phyloP scores from a whole-genome alignment of 495 filamentous ascomycete species.

The Penicillium dipodomyicola region DNA sequence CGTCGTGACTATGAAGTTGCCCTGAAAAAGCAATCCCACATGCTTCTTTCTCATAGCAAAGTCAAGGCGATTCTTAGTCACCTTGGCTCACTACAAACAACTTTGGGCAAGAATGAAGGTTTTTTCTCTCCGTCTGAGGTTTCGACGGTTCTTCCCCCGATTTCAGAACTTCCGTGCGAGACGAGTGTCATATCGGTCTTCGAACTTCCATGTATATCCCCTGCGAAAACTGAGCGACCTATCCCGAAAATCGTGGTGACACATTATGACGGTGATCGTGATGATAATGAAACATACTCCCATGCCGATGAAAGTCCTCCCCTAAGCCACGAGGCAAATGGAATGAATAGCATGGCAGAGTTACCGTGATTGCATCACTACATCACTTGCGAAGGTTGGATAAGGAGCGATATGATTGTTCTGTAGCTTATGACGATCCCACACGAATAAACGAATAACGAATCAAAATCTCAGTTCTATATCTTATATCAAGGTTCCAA shows the following conservation, averaged over 20 bases:
- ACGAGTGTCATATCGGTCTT: background rate
- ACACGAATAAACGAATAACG: conserved; percentile 4
- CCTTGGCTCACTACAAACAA: background rate
- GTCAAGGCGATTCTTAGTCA: conserved; percentile 5
- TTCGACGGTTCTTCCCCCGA: background rate
- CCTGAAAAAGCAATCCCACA: background rate
- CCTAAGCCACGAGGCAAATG: conserved; percentile 1
- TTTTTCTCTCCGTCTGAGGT: background rate
- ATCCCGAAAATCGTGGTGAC: conserved; percentile 10
- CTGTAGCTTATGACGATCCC: background rate
- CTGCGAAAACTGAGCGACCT: background rate
- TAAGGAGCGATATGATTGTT: background rate
- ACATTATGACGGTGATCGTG: conserved; percentile 5
- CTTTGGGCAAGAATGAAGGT: background rate
- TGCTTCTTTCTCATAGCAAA: background rate
- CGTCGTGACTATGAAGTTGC: conserved; percentile 1
- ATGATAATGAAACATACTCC: background rate
- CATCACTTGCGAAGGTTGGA: background rate
- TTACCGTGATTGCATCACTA: background rate
- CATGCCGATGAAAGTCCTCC: background rate
- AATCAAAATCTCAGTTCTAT: background rate
- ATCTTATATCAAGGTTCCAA: background rate
- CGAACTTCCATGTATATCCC: background rate
- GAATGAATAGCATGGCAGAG: background rate
- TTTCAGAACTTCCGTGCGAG: background rate